Percentiles rank a stretch among this genome's conserved stretches.
Evolutionary conservation across 2,329 filamentous ascomycete species (phyloP).

Genomic region (Cercospora sp.): DNA sequence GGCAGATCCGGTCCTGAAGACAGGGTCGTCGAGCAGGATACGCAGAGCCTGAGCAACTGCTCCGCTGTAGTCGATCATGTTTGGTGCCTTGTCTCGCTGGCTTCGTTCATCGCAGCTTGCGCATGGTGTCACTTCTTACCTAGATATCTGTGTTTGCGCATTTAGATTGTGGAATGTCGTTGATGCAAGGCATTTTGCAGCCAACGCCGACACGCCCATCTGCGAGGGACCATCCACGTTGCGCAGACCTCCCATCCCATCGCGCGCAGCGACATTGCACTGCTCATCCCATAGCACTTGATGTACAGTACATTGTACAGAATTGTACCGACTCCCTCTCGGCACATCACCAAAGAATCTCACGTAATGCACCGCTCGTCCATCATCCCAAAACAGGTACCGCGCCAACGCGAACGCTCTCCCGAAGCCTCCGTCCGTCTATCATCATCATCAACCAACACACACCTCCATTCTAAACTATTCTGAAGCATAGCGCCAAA

Average conservation of each 20-base stretch:
- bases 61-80: constrained; percentile 1
- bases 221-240: too few species aligned
- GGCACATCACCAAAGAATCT: background rate
- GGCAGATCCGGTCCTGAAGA: background rate
- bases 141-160: background rate
- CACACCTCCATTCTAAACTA: background rate
- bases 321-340: background rate
- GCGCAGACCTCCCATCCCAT: too few species aligned
- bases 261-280: background rate
- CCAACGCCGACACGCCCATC: too few species aligned
- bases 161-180: background rate
- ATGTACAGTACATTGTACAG: background rate
- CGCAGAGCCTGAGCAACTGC: background rate
- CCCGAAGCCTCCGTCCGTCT: background rate
- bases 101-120: background rate
- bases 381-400: background rate
- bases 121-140: background rate
- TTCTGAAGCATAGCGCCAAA: constrained; percentile 10
- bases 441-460: background rate
- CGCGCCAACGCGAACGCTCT: background rate
- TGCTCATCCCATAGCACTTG: background rate
- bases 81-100: background rate
- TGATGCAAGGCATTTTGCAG: background rate
- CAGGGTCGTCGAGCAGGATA: constrained; percentile 4
- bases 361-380: background rate